Base-by-base conservation (phyloP, 129 eudicot species). In the Lactuca saligna region DNA sequence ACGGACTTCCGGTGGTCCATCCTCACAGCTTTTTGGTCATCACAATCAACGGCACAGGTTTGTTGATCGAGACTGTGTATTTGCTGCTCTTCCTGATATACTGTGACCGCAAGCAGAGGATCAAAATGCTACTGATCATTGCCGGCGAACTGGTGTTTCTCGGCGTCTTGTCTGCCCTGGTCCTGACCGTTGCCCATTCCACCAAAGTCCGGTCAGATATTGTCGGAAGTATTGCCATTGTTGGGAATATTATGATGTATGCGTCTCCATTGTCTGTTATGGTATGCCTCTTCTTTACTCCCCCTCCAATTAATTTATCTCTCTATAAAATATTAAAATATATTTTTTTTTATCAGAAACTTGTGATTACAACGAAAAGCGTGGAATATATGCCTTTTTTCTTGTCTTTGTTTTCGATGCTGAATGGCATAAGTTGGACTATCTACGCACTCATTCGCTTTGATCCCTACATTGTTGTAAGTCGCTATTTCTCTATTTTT, bases 341-440 rank as follows among this genome's bases (percentile, higher is more conserved):
- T 20, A n/a, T n/a, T n/a, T 25, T 25, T 25, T 25, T 25, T 25
- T 25, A 0, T 25, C 77, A 89, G 96, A 89, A 78, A 86, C 44
- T 86, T 78, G 98, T 92, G 83, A 88, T 92, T 10, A 80, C 75
- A 4, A 92, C 95, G 25, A 92, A 80, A 66, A 92, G 98, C 32
- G 95, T 92, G 63, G 94, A 88, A 73, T 92, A 73, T 69, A 92
- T 92, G 98, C 98, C 98, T 1, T 84, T 92, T 73, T 86, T 79
- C 62, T 79, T 86, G 8, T 88, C 96, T 3, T n/a, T 92, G 2
- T 82, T 81, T 70, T 80, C 91, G 17, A 77, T 86, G 64, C 83
- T 81, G 34, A 92, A 92, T 12, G 96, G 87, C 17, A 58, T 88
- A 42, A 62, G 89, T 20, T 92, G 98, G 98, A 85, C 89, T 5